Evolutionary conservation across 495 filamentous ascomycete species (phyloP).

Genomic region (Schizothecium vesticola): DNA sequence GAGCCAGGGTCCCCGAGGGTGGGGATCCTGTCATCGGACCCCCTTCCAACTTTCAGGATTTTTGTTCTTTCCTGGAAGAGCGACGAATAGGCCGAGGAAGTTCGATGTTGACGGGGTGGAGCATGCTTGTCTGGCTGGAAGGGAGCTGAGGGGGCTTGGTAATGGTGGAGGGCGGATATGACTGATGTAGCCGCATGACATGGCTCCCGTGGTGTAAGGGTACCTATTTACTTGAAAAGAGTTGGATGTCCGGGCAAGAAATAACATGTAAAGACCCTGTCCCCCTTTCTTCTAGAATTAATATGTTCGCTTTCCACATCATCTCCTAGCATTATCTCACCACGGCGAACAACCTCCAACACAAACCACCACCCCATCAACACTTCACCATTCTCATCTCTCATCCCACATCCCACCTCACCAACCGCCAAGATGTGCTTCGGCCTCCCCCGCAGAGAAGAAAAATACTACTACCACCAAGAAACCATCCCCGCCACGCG

Average conservation of each 20-base stretch:
- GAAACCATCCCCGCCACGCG: slow-evolving; percentile 39
- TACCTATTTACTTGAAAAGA: neutral
- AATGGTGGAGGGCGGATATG: neutral
- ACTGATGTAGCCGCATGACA: neutral
- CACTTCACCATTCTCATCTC: neutral
- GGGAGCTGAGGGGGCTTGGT: neutral
- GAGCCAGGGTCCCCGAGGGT: neutral
- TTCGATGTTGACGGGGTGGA: neutral
- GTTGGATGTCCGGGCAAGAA: neutral
- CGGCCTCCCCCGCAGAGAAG: slow-evolving; percentile 15
- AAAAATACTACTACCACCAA: slow-evolving; percentile 47
- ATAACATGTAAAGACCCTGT: neutral
- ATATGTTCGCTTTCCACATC: neutral
- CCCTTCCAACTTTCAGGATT: neutral
- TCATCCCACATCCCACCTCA: neutral
- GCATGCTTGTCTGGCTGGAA: neutral
- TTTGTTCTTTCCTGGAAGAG: neutral
- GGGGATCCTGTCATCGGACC: neutral
- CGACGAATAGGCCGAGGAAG: neutral
- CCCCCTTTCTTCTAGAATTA: neutral
- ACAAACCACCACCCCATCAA: neutral
- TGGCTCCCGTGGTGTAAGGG: neutral
- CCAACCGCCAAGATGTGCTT: slow-evolving; percentile 37
- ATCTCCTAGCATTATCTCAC: neutral
- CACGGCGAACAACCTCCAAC: neutral